A percentile compares a stretch with the other conserved stretches of the same genome.
phyloP scores from a whole-genome alignment of 805 yeast species.

The Nadsonia fulvescens region DNA sequence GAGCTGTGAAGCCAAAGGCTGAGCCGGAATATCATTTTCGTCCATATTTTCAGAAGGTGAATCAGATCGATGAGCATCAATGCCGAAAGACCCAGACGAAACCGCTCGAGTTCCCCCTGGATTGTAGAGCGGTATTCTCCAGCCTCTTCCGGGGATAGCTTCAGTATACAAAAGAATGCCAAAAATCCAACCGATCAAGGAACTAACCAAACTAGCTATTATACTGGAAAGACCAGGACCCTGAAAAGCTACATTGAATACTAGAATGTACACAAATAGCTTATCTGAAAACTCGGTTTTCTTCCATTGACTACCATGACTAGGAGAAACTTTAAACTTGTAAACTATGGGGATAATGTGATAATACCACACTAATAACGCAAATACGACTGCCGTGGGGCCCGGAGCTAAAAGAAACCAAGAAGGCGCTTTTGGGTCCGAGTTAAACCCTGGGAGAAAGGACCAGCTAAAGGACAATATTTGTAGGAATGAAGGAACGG shows the following conservation, averaged over 20 bases:
- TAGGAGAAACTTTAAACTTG: conserved; percentile 17
- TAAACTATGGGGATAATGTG: conserved; percentile 24
- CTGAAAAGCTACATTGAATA: too few species aligned
- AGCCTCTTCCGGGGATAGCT: conserved; percentile 22
- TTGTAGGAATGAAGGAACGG: conserved; percentile 11
- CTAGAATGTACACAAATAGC: conserved; percentile 18
- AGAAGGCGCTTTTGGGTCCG: conserved; percentile 11
- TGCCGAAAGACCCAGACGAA: too few species aligned
- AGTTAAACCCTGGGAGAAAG: conserved; percentile 4
- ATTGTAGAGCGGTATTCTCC: conserved; percentile 27
- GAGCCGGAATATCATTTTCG: too few species aligned
- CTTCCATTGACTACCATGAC: conserved; percentile 6
- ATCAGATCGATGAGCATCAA: too few species aligned
- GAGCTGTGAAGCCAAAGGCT: too few species aligned
- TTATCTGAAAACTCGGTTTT: conserved; percentile 19
- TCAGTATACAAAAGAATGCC: conserved; percentile 21
- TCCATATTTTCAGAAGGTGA: too few species aligned
- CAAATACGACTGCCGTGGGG: conserved; percentile 20
- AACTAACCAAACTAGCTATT: conserved; percentile 21
- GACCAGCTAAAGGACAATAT: conserved; percentile 6
- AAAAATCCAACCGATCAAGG: conserved; percentile 22
- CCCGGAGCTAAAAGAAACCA: too few species aligned
- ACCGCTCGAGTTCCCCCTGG: too few species aligned
- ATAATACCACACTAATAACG: conserved; percentile 20
- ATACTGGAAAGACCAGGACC: too few species aligned